Conservation (phyloP, 2,329 filamentous ascomycete species). For the Cladosporium phlei region DNA sequence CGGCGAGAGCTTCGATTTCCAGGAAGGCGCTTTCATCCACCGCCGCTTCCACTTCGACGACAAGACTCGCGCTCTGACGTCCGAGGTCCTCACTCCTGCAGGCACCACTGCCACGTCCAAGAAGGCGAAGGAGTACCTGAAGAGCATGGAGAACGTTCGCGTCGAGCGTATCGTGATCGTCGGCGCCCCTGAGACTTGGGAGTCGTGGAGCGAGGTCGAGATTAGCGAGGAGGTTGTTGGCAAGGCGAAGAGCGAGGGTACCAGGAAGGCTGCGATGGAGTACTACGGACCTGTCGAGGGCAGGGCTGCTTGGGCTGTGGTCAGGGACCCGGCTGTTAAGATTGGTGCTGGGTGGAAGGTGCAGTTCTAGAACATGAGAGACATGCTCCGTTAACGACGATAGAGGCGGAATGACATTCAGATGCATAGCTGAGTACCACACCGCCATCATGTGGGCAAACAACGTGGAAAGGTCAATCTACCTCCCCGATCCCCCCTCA, state of each 20-base stretch:
- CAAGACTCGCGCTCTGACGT: constrained; percentile 56
- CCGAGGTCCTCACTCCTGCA: constrained; percentile 54
- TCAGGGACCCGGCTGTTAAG: constrained; percentile 58
- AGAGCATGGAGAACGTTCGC: constrained; percentile 69
- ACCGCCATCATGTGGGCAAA: too few species aligned
- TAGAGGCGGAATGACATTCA: too few species aligned
- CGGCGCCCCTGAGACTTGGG: constrained; percentile 71
- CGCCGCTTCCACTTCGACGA: constrained; percentile 66
- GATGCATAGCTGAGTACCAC: too few species aligned
- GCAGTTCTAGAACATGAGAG: constrained; percentile 46
- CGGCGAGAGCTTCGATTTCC: constrained; percentile 84
- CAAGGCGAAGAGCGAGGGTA: constrained; percentile 36
- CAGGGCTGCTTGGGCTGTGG: constrained; percentile 58
- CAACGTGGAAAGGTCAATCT: too few species aligned
- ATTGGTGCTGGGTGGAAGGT: constrained; percentile 63
- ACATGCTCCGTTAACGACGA: too few species aligned
- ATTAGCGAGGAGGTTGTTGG: constrained; percentile 56
- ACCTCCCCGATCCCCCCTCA: too few species aligned
- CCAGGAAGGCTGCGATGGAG: constrained; percentile 52
- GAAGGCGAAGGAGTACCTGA: constrained; percentile 68
- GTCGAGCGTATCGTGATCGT: constrained; percentile 84
- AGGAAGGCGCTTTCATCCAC: constrained; percentile 82
- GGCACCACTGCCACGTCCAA: constrained; percentile 51
- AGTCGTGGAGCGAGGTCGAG: constrained; percentile 56
- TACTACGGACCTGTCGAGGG: constrained; percentile 51